Evolutionary conservation across 2,329 filamentous ascomycete genomes (phyloP), one percentile per base, ranked within the genome.

Genomic region (Pochonia chlamydosporia): DNA sequence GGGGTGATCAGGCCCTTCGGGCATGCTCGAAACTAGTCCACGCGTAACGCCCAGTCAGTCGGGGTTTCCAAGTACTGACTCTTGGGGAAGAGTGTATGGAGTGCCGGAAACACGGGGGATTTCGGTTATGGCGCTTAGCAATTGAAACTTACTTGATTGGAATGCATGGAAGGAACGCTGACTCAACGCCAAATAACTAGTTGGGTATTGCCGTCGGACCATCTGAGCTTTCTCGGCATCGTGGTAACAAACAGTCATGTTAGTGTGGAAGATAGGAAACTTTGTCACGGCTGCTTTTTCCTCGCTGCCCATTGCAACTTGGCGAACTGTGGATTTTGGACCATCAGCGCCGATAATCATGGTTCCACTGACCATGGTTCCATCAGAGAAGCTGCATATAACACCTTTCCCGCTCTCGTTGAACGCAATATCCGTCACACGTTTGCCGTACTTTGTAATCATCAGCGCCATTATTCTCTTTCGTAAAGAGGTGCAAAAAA

Each of bases 211-310:
- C 16, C 40, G 42, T 2, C 54, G 43, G n/a, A 56, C 44, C 25
- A 47, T 50, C 20, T 43, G 43, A 5, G 54, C 54, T 40, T 56
- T 56, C n/a, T 55, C 52, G 5, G 53, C 53, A 25, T 56, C 53
- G 3, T 52, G 26, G 39, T 48, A 56, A 40, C 54, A 56, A 24
- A 56, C 54, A 0, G 53, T 56, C 54, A 56, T 56, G 44, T 56
- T 56, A 9, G 54, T 56, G 9, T 56, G 54, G 48, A 56, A 56
- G 28, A 56, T 56, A 40, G 54, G 54, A 16, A 56, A 56, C 39
- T 52, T 56, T 47, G 49, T 54, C 14, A 55, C 52, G 6, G 54
- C 48, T 1, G 54, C 54, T 8, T 56, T 53, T 1, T 33, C 44
- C 11, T 47, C 43, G 3, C 47, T 50, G 11, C 52, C 54, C 35